Conservation (phyloP, 2,329 filamentous ascomycete genomes). For the Pseudocercospora vitis region DNA sequence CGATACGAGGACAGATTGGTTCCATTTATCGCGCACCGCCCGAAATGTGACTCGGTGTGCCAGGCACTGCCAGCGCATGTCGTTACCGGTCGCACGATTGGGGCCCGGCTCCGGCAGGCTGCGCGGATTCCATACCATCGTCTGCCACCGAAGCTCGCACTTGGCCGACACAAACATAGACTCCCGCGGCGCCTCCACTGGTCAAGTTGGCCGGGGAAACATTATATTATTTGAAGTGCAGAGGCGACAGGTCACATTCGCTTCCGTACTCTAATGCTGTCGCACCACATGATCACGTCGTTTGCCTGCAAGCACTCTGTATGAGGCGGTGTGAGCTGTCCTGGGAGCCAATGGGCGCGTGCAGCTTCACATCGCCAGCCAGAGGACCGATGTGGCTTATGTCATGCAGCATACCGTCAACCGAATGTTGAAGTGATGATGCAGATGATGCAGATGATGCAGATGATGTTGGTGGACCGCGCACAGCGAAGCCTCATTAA, state of each 20-base stretch:
- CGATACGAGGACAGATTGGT: too few species aligned
- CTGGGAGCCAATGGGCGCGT: slow-evolving; percentile 4
- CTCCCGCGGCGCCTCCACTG: slow-evolving; percentile 6
- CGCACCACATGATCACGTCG: slow-evolving; percentile 17
- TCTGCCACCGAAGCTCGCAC: slow-evolving; percentile 5
- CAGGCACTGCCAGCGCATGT: slow-evolving; percentile 6
- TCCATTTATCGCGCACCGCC: not conserved
- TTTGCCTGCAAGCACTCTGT: slow-evolving; percentile 5
- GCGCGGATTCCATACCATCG: not conserved
- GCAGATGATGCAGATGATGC: not conserved
- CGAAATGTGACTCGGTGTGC: slow-evolving; percentile 4
- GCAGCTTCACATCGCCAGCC: slow-evolving; percentile 13
- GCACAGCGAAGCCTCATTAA: not conserved
- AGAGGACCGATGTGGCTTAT: slow-evolving; percentile 8
- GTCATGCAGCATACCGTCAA: slow-evolving; percentile 4
- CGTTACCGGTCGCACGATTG: not conserved
- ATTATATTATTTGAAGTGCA: slow-evolving; percentile 13
- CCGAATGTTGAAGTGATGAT: too few species aligned
- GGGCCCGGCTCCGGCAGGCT: slow-evolving; percentile 5
- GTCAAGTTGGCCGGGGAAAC: not conserved
- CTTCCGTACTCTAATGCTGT: not conserved
- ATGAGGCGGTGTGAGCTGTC: slow-evolving; percentile 20
- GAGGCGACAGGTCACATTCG: slow-evolving; percentile 14
- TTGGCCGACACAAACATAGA: slow-evolving; percentile 2
- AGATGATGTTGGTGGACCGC: not conserved